Evolutionary conservation across 352 stramenopile species (phyloP).

Genomic region (Thraustochytrium sp.): DNA sequence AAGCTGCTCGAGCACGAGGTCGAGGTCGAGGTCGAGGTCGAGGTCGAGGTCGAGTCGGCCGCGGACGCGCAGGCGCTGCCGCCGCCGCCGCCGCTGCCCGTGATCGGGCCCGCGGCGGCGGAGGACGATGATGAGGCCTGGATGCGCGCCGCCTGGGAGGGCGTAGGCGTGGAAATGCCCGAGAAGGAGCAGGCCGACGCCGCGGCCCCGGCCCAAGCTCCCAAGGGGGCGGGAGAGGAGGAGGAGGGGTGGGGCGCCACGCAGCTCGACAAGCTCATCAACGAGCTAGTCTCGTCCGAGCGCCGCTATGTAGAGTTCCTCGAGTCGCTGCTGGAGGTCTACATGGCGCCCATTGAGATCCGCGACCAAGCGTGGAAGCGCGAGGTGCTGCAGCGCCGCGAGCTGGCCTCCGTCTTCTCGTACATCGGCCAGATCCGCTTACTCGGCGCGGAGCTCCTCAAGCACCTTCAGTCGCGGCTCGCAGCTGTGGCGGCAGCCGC

Average conservation of each 20-base stretch:
- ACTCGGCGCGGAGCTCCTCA: neutral
- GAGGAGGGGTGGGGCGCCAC: no score
- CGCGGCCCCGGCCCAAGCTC: no score
- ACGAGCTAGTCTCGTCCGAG: neutral
- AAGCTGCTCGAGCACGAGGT: no score
- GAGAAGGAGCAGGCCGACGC: no score
- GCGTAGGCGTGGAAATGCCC: neutral
- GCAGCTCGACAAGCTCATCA: neutral
- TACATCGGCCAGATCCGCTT: neutral
- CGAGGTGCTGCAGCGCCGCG: neutral
- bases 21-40: neutral
- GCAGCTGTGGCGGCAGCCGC: neutral
- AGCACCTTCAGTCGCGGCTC: neutral
- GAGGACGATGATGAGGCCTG: neutral
- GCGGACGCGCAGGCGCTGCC: no score
- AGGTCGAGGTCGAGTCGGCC: neutral
- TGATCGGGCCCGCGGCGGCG: no score
- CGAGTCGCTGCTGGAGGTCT: neutral
- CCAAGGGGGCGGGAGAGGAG: no score
- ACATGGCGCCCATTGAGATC: neutral
- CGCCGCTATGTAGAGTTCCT: neutral
- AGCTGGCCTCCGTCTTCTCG: neutral
- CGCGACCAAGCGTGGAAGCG: neutral
- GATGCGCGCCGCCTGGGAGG: neutral
- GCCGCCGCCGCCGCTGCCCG: no score